phyloP scores from a whole-genome alignment of 192 early-diverging fungal species.

The Linnemannia hyalina region DNA sequence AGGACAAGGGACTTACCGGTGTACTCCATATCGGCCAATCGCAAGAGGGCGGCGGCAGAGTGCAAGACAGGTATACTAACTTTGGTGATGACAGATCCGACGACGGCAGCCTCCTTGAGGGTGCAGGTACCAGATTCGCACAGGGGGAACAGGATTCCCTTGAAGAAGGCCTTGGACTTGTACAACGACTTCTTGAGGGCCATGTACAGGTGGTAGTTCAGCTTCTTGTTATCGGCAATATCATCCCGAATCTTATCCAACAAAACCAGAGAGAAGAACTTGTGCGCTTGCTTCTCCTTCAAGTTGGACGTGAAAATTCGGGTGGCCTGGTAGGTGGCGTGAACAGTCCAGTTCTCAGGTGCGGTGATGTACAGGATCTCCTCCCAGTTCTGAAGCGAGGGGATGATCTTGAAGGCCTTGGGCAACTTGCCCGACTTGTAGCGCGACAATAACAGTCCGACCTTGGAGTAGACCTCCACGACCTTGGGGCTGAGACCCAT shows the following conservation, averaged over 20 bases:
- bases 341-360: slow-evolving; percentile 95
- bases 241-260: slow-evolving; percentile 95
- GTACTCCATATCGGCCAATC: slow-evolving; percentile 98
- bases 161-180: slow-evolving; percentile 98
- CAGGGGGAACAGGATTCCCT: slow-evolving; percentile 96
- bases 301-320: slow-evolving; percentile 98
- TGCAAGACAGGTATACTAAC: slow-evolving; percentile 96
- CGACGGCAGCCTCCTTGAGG: slow-evolving; percentile 95
- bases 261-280: slow-evolving; percentile 90
- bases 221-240: slow-evolving; percentile 96
- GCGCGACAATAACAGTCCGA: slow-evolving; percentile 88
- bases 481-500: slow-evolving; percentile 88
- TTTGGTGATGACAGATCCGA: slow-evolving; percentile 92
- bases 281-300: slow-evolving; percentile 92
- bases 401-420: slow-evolving; percentile 99
- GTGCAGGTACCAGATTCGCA: slow-evolving; percentile 94
- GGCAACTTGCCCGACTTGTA: slow-evolving; percentile 97
- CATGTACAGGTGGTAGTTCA: slow-evolving; percentile 98
- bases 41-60: slow-evolving; percentile 92
- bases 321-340: slow-evolving; percentile 96
- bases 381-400: slow-evolving; percentile 96
- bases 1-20: slow-evolving; percentile 67
- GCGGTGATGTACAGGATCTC: slow-evolving; percentile 93
- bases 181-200: slow-evolving; percentile 96
- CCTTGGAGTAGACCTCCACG: slow-evolving; percentile 95